Percentiles rank a stretch among this genome's conserved stretches.
Conservation (phyloP, 805 yeast genomes). For the Wickerhamomyces bovis region DNA sequence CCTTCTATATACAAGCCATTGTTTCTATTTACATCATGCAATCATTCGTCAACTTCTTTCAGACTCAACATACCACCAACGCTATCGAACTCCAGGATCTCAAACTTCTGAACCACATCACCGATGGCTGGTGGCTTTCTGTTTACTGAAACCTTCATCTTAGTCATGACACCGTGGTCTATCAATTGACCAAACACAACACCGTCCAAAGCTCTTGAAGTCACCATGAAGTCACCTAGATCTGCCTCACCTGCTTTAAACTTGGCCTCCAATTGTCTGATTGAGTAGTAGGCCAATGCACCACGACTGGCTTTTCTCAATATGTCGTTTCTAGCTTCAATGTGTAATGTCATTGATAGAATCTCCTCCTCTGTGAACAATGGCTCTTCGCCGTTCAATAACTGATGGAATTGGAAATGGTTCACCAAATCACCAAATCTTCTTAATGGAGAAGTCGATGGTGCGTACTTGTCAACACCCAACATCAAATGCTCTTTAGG, state of each 20-base stretch:
- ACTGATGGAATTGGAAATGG: slow-evolving; percentile 67
- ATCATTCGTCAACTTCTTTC: slow-evolving; percentile 6
- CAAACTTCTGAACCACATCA: slow-evolving; percentile 33
- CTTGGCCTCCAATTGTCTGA: slow-evolving; percentile 22
- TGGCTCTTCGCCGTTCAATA: slow-evolving; percentile 24
- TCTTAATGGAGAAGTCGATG: slow-evolving; percentile 86
- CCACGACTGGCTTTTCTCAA: slow-evolving; percentile 26
- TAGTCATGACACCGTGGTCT: slow-evolving; percentile 27
- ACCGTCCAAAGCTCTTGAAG: slow-evolving; percentile 36
- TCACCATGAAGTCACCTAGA: slow-evolving; percentile 31
- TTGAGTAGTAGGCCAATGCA: slow-evolving; percentile 33
- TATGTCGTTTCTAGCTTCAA: slow-evolving; percentile 39
- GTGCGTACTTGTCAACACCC: slow-evolving; percentile 57
- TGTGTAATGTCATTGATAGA: slow-evolving; percentile 33
- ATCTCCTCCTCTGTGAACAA: slow-evolving; percentile 30
- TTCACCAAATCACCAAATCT: slow-evolving; percentile 74
- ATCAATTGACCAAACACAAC: slow-evolving; percentile 26
- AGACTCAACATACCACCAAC: slow-evolving; percentile 36
- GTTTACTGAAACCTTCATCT: slow-evolving; percentile 23
- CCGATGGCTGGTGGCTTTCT: slow-evolving; percentile 36
- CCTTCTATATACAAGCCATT: not conserved
- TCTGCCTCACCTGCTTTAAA: slow-evolving; percentile 7
- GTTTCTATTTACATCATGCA: not conserved
- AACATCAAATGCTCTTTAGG: slow-evolving; percentile 54
- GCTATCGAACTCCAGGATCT: slow-evolving; percentile 36